Evolutionary conservation across 176 grass and related monocot species (phyloP), one percentile per base, ranked within the genome.

Genomic region (Alopecurus myosuroides): DNA sequence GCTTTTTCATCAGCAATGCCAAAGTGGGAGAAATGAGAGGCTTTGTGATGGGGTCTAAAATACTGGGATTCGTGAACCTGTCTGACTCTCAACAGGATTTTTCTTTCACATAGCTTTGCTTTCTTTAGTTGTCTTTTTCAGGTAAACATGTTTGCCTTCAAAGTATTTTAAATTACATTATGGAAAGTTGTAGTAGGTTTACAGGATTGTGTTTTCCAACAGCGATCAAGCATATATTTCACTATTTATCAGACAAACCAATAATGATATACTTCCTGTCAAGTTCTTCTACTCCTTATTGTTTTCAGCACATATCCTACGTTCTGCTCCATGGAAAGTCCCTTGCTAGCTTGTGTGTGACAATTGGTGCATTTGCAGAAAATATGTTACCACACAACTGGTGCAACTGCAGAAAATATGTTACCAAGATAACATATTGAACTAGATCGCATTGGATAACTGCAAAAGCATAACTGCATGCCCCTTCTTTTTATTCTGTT

Each of bases 41-140:
- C 76, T 91, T 87, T 75, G 88, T 87, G 88, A 84, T 90, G 75
- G 80, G 80, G 84, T 90, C 88, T 87, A 66, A 72, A 86, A 79
- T 90, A 48, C 80, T 83, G 88, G 84, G 85, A 87, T 69, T 51
- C 70, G 60, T 36, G 37, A 83, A 87, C 18, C 48, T 52, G 69
- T 62, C 68, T 69, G 85, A 87, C 85, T 91, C 86, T 70, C 81
- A 67, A 84, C 68, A 84, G 85, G 68, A 50, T 70, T 84, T 89
- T 86, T 90, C 28, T 42, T 29, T 4, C 66, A 62, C 40, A 87
- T 87, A 81, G 49, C 62, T 74, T 87, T 91, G 67, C 50, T 49
- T 79, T 87, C 75, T 70, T 87, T 66, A 56, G 40, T 70, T 91
- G 78, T 80, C 78, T 9, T 87, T 87, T 68, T 56, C 77, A 87